A percentile compares a stretch with the other conserved stretches of the same genome.
Conservation (phyloP, 129 eudicot genomes). For the Flaveria brownii region DNA sequence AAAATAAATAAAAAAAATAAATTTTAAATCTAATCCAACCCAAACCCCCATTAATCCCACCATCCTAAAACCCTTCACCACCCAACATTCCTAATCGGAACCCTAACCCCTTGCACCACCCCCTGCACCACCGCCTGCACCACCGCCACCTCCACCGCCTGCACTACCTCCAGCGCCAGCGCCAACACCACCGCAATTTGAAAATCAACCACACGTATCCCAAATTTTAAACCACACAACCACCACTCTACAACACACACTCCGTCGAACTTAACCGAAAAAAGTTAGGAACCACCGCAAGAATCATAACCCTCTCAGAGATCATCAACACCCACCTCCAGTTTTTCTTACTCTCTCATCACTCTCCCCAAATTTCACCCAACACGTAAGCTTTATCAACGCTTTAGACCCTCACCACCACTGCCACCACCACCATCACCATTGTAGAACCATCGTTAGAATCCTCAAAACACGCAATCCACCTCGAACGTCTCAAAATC, state of each 20-base stretch:
- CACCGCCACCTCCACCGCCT: too few relatives aligned
- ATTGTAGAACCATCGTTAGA: constrained; percentile 42
- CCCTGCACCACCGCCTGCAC: too few relatives aligned
- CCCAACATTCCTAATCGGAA: too few relatives aligned
- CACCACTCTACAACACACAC: constrained; percentile 23
- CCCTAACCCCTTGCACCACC: too few relatives aligned
- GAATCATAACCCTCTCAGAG: constrained; percentile 57
- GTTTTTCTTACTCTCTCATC: constrained; percentile 47
- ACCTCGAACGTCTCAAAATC: constrained; percentile 67
- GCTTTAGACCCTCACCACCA: constrained; percentile 50
- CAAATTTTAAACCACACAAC: not conserved
- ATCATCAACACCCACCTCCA: constrained; percentile 39
- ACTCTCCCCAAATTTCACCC: constrained; percentile 39
- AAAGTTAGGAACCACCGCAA: constrained; percentile 56
- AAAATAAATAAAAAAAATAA: too few relatives aligned
- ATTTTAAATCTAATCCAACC: too few relatives aligned
- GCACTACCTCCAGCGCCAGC: too few relatives aligned
- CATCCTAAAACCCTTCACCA: too few relatives aligned
- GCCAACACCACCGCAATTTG: too few relatives aligned
- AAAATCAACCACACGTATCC: too few relatives aligned
- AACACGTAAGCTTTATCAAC: constrained; percentile 43
- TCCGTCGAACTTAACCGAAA: constrained; percentile 1
- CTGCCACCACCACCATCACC: constrained; percentile 41
- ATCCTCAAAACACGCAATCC: constrained; percentile 70
- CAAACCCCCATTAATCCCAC: too few relatives aligned